phyloP scores from a whole-genome alignment of 371 early-diverging fungal genomes.

The Rhizopus microsporus region DNA sequence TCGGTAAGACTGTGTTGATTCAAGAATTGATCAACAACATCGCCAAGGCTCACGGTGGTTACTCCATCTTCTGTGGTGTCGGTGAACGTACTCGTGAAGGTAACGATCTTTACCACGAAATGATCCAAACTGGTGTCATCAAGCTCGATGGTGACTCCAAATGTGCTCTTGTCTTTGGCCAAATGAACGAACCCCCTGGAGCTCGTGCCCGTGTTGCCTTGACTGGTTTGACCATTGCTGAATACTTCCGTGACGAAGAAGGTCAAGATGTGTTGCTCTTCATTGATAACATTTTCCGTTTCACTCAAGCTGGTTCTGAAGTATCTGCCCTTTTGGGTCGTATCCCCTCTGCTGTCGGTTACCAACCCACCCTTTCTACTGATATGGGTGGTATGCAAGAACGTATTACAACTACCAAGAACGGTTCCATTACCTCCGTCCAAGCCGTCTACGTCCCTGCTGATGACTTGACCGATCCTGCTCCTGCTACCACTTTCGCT shows the following conservation, averaged over 20 bases:
- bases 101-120: slow-evolving; percentile 98
- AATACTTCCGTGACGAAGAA: slow-evolving; percentile 99
- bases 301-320: slow-evolving; percentile 92
- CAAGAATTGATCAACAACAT: slow-evolving; percentile 97
- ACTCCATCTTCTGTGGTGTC: slow-evolving; percentile 95
- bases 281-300: slow-evolving; percentile 99
- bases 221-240: slow-evolving; percentile 97
- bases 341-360: slow-evolving; percentile 99
- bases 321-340: slow-evolving; percentile 97
- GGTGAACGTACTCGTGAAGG: slow-evolving; percentile 98
- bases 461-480: slow-evolving; percentile 99
- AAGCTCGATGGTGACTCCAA: slow-evolving; percentile 91
- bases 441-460: slow-evolving; percentile 98
- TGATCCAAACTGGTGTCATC: slow-evolving; percentile 92
- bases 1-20: slow-evolving; percentile 98
- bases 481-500: slow-evolving; percentile 98
- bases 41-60: slow-evolving; percentile 97
- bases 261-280: slow-evolving; percentile 99
- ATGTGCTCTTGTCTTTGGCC: slow-evolving; percentile 94
- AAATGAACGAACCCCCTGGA: slow-evolving; percentile 98
- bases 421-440: slow-evolving; percentile 98
- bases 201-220: slow-evolving; percentile 97
- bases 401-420: slow-evolving; percentile 99
- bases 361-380: slow-evolving; percentile 96
- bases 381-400: slow-evolving; percentile 98